These are phyloP conservation scores for Neoascochyta sp. DNA, from an alignment of 2,329 filamentous ascomycete species.

Conservation along the genomic window DNA sequence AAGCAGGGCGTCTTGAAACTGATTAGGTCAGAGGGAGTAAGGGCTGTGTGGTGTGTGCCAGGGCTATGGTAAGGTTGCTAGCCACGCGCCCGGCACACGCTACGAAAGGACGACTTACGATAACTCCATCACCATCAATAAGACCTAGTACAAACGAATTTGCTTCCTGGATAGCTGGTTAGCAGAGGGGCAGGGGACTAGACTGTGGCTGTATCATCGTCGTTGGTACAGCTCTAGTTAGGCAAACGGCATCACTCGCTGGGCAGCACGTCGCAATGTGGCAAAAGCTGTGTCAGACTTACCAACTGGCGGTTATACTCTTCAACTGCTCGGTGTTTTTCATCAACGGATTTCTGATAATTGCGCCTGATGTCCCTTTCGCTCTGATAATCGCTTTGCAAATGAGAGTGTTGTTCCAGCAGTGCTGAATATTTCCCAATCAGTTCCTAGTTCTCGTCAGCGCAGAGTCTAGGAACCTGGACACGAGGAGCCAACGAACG, in stretches of 20 bases:
- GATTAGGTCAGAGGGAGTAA: background rate
- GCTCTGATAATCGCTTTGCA: constrained; percentile 31
- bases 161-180: constrained; percentile 19
- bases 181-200: constrained; percentile 6
- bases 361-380: constrained; percentile 31
- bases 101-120: constrained; percentile 29
- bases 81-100: too few species aligned
- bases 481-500: constrained; percentile 18
- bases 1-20: constrained; percentile 47
- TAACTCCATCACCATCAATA: constrained; percentile 50
- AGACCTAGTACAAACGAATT: constrained; percentile 46
- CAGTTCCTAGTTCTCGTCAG: constrained; percentile 29
- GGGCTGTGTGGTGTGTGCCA: too few species aligned
- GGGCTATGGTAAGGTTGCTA: background rate
- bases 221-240: too few species aligned
- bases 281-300: constrained; percentile 8
- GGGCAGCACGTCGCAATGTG: too few species aligned
- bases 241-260: too few species aligned
- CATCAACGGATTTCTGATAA: constrained; percentile 26
- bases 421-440: constrained; percentile 26
- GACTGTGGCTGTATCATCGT: too few species aligned
- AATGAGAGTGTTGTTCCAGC: constrained; percentile 20
- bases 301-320: constrained; percentile 27
- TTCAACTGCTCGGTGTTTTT: constrained; percentile 15
- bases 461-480: constrained; percentile 9